These are phyloP conservation scores for Candida labiduridarum DNA, from an alignment of 1,139 yeast genomes.

Conservation along the genomic window DNA sequence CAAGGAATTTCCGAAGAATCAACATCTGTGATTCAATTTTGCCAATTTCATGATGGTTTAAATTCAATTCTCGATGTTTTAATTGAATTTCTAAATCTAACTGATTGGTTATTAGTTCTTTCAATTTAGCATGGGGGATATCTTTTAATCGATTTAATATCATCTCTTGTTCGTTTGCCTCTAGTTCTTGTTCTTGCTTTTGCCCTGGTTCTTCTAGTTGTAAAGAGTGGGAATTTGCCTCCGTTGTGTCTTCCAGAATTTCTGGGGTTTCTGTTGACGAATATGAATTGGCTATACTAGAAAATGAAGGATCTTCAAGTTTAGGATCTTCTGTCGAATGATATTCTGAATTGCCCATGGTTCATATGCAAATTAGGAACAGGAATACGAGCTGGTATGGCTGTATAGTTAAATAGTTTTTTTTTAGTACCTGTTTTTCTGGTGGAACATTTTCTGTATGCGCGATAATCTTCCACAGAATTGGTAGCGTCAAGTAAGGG, in stretches of 20 bases:
- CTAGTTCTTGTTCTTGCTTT: too few species aligned
- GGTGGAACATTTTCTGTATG: too few species aligned
- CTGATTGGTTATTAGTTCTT: constrained; percentile 48
- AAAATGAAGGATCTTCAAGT: constrained; percentile 7
- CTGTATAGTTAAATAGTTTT: not conserved
- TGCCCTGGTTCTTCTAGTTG: constrained; percentile 11
- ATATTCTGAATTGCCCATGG: not conserved
- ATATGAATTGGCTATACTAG: not conserved
- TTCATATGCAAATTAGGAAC: too few species aligned
- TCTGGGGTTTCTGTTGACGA: not conserved
- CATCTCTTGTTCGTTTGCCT: constrained; percentile 13
- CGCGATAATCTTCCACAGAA: too few species aligned
- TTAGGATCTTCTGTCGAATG: constrained; percentile 7
- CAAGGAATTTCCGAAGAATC: constrained; percentile 55
- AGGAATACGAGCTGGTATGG: not conserved
- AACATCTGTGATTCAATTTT: constrained; percentile 65
- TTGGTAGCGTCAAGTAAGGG: too few species aligned
- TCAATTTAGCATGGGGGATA: constrained; percentile 41
- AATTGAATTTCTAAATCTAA: constrained; percentile 71
- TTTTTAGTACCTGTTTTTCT: not conserved
- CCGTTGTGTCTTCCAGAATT: constrained; percentile 3
- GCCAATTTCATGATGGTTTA: constrained; percentile 63
- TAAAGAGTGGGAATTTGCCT: not conserved
- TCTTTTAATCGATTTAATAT: constrained; percentile 29
- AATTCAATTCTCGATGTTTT: constrained; percentile 65